A percentile compares a stretch with the other conserved stretches of the same genome.
Evolutionary conservation across 176 grass and related monocot species (phyloP).

Genomic region (Musa schizocarpa): DNA sequence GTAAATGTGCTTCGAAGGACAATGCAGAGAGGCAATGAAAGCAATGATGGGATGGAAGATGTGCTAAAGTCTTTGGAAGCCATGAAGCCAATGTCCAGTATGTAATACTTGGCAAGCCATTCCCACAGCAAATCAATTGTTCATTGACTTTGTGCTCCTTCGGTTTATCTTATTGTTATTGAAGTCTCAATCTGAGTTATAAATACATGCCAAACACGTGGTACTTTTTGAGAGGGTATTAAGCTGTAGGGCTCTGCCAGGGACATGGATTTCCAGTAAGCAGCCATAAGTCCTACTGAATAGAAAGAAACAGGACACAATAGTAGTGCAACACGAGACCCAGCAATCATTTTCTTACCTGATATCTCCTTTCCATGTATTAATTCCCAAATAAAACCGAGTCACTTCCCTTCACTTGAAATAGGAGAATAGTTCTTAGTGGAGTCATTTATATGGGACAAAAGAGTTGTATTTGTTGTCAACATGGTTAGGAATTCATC

Average conservation of each 20-base stretch:
- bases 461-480: no score
- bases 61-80: not conserved
- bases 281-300: not conserved
- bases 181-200: not conserved
- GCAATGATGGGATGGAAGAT: not conserved
- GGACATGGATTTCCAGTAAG: not conserved
- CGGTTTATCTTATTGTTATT: not conserved
- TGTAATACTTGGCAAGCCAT: not conserved
- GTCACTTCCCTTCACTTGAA: no score
- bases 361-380: no score
- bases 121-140: not conserved
- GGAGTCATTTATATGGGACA: not conserved
- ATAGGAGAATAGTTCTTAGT: no score
- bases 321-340: no score
- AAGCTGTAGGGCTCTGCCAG: not conserved
- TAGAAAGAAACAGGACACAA: not conserved
- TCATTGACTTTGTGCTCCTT: not conserved
- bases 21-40: not conserved
- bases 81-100: not conserved
- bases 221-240: not conserved
- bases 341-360: not conserved
- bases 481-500: not conserved
- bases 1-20: not conserved
- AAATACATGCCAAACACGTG: not conserved
- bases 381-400: no score